Evolutionary conservation across 495 filamentous ascomycete genomes (phyloP).

Genomic region (Aeminium ludgeri): DNA sequence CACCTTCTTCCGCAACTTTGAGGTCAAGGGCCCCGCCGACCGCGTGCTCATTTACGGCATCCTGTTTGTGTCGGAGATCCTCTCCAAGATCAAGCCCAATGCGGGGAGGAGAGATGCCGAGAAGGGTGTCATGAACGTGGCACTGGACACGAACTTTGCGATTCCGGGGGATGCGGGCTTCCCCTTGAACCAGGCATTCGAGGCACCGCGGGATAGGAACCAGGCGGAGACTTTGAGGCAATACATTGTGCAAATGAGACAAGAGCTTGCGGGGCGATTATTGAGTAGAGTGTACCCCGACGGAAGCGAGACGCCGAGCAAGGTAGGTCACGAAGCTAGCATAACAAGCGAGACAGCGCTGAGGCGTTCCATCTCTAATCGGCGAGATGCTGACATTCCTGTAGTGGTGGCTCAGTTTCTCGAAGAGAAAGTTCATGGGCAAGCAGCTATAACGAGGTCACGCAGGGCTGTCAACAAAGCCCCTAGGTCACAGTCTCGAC

Average conservation of each 20-base stretch:
- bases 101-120: conserved; percentile 37
- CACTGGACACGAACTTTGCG: conserved; percentile 74
- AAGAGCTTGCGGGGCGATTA: conserved; percentile 71
- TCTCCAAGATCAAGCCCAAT: conserved; percentile 63
- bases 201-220: conserved; percentile 67
- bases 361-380: conserved; percentile 4
- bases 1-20: conserved; percentile 97
- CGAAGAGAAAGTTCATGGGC: conserved; percentile 98
- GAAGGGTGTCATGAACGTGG: conserved; percentile 41
- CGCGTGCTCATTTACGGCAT: conserved; percentile 92
- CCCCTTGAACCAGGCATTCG: conserved; percentile 74
- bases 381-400: background rate
- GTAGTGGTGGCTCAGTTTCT: conserved; percentile 94
- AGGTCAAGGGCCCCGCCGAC: conserved; percentile 94
- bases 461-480: no score
- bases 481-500: no score
- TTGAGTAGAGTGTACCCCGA: conserved; percentile 75
- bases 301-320: conserved; percentile 61
- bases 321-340: conserved; percentile 39
- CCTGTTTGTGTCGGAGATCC: conserved; percentile 75
- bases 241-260: conserved; percentile 81
- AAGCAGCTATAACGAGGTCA: conserved; percentile 29
- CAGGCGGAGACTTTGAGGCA: conserved; percentile 73
- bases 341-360: no score
- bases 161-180: conserved; percentile 90